Base-by-base conservation (phyloP, 805 yeast genomes). In the Tetrapisispora phaffii region DNA sequence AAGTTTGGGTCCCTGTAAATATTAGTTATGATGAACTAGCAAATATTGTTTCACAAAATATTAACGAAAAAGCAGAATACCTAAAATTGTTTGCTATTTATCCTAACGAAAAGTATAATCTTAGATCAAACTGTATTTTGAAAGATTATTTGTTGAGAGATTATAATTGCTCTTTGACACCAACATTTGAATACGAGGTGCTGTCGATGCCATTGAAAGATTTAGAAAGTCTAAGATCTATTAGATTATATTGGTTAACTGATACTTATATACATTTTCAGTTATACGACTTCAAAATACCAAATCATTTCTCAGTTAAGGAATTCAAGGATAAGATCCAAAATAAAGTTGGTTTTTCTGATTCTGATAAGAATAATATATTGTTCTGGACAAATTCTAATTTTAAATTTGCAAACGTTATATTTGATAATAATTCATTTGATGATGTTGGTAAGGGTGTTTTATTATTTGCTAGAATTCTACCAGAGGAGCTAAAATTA, bases 141-240 rank as follows among this genome's bases (percentile, higher is more conserved):
- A 58, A 59, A 10, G 60, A 63, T 26, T 66, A 67, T 44, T 52
- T 68, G 26, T 61, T 71, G 4, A 67, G 67, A 41, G 67, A 67
- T 43, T 55, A 60, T 26, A 60, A 68, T 7, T 58, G 60, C 44
- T 61, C 57, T 28, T 47, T 57, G 12, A 62, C 60, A n/a, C 69
- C 79, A 4, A 56, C 69, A 1, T 74, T 90, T 47, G 81, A 80
- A 51, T 90, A 84, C 59, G 96, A 90, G 57, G 65, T 82, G 1
- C 71, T 93, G 56, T 83, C 79, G 39, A 79, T 88, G 37, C 78
- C 89, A 1, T 67, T 90, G 44, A 73, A 69, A 31, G 94, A 87
- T 50, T 75, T 82, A 55, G 98, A 93, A 62, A 79, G 75, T 50
- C 75, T 86, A 79, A 76, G 77, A 47, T 63, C 77, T 4, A 65